Conservation (phyloP, 2,329 filamentous ascomycete species). For the Botrytis byssoidea region DNA sequence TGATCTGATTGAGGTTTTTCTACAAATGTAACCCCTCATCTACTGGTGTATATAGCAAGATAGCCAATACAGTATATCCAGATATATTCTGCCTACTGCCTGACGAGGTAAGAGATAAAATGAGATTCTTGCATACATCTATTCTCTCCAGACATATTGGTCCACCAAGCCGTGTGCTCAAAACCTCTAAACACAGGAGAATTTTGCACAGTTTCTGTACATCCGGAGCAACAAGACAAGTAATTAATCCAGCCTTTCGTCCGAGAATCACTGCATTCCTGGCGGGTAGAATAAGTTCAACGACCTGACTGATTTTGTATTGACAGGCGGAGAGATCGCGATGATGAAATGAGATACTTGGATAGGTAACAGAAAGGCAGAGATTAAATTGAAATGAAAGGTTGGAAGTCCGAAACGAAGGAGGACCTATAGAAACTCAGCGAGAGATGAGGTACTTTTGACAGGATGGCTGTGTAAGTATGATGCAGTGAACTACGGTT, state of each 20-base stretch:
- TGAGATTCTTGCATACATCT: constrained; percentile 35
- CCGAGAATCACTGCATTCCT: neutral
- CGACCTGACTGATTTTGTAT: neutral
- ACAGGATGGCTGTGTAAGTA: neutral
- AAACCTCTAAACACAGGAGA: constrained; percentile 48
- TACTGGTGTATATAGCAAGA: neutral
- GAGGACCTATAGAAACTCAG: neutral
- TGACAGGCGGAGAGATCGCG: neutral
- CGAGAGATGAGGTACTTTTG: neutral
- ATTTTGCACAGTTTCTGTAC: constrained; percentile 47
- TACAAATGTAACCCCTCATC: neutral
- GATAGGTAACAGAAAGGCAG: neutral
- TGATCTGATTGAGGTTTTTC: neutral
- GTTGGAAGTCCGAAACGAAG: neutral
- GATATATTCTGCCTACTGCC: neutral
- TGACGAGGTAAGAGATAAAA: rapidly evolving
- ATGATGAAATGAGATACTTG: neutral
- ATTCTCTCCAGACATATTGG: constrained; percentile 57
- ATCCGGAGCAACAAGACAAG: constrained; percentile 47
- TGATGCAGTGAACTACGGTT: neutral
- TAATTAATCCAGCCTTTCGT: neutral
- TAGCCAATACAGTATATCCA: neutral
- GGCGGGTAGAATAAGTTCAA: neutral
- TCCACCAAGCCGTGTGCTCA: constrained; percentile 47
- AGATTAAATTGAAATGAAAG: neutral